A percentile compares a stretch with the other conserved stretches of the same genome.
Evolutionary conservation across 148 eudicot species (phyloP).

Genomic region (Camellia lanceoleosa): DNA sequence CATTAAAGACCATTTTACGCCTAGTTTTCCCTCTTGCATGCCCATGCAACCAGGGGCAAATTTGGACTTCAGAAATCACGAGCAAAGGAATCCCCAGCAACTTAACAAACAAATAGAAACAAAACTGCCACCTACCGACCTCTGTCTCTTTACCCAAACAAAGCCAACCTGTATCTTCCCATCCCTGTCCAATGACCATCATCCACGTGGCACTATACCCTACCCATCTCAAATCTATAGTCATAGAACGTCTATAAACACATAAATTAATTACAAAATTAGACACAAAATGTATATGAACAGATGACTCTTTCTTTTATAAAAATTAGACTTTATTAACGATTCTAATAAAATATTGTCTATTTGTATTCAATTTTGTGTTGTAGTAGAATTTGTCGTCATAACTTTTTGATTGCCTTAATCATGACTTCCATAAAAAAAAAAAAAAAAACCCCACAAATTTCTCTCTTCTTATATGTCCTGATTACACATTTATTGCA

Average conservation of each 20-base stretch:
- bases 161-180: constrained; percentile 22
- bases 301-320: no score
- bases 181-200: constrained; percentile 10
- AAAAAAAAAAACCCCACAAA: not conserved
- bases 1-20: not conserved
- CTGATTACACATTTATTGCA: constrained; percentile 7
- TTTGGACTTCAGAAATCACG: not conserved
- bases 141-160: constrained; percentile 1
- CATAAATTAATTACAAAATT: no score
- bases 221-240: not conserved
- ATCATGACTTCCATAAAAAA: constrained; percentile 11
- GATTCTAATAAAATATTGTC: no score
- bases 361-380: no score
- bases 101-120: constrained; percentile 10
- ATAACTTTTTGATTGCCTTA: constrained; percentile 7
- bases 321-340: no score
- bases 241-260: not conserved
- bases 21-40: not conserved
- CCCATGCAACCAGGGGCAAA: not conserved
- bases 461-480: not conserved
- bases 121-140: constrained; percentile 15
- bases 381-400: no score
- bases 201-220: not conserved
- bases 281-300: no score
- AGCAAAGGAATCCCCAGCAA: constrained; percentile 2